These are phyloP conservation scores for Penicillium verhagenii DNA, from an alignment of 495 filamentous ascomycete species.

Conservation along the genomic window DNA sequence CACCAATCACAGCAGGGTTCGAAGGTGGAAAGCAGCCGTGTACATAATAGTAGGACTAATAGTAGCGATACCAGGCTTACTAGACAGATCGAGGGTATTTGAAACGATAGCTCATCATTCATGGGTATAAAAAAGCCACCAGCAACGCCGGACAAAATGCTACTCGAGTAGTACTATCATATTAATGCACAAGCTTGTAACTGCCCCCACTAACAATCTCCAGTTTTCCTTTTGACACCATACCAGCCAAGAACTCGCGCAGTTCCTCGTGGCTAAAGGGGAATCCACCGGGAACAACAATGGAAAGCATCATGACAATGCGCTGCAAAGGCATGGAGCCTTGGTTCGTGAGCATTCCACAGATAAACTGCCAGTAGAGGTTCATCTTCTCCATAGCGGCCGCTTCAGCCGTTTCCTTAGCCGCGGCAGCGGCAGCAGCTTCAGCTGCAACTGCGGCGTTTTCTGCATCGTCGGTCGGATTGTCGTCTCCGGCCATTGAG, in stretches of 20 bases:
- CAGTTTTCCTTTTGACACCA: constrained; percentile 68
- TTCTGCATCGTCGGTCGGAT: constrained; percentile 28
- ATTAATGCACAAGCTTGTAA: constrained; percentile 54
- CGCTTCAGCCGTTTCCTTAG: constrained; percentile 45
- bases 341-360: constrained; percentile 92
- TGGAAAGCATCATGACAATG: constrained; percentile 91
- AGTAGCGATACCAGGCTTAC: neutral
- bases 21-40: neutral
- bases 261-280: constrained; percentile 76
- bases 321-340: constrained; percentile 75
- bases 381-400: constrained; percentile 72
- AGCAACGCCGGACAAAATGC: constrained; percentile 9
- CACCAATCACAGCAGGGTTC: no score
- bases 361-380: constrained; percentile 86
- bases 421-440: constrained; percentile 47
- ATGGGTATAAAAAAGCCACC: constrained; percentile 3
- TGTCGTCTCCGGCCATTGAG: constrained; percentile 34
- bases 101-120: neutral
- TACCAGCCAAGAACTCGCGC: constrained; percentile 70
- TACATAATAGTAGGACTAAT: neutral
- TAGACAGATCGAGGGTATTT: neutral
- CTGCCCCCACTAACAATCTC: constrained; percentile 69
- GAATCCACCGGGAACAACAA: constrained; percentile 84
- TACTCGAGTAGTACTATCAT: neutral
- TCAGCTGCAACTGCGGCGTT: constrained; percentile 49